These are phyloP conservation scores for Termitomyces sp. DNA, from an alignment of 768 basidiomycete genomes.

Conservation along the genomic window DNA sequence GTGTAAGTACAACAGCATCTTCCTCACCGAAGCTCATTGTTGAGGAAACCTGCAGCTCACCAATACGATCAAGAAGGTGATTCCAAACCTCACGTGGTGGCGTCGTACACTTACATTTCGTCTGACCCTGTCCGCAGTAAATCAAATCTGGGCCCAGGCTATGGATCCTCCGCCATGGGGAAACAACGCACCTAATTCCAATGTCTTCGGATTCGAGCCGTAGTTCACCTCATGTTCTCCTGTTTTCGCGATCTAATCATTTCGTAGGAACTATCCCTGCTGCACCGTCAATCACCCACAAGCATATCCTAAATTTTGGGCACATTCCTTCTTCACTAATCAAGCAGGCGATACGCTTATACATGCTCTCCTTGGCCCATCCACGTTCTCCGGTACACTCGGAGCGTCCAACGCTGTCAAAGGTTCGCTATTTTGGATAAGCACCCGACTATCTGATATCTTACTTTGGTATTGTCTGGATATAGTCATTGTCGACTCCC, in stretches of 20 bases:
- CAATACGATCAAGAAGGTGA: conserved; percentile 42
- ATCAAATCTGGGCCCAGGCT: conserved; percentile 38
- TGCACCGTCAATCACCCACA: conserved; percentile 42
- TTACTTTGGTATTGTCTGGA: neutral
- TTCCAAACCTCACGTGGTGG: neutral
- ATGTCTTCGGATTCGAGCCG: conserved; percentile 43
- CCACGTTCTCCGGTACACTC: conserved; percentile 30
- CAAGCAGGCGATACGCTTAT: conserved; percentile 26
- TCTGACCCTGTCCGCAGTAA: conserved; percentile 21
- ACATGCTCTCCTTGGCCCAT: conserved; percentile 36
- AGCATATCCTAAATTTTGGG: conserved; percentile 41
- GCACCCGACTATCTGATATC: neutral
- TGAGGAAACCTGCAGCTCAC: conserved; percentile 24
- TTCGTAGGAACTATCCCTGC: conserved; percentile 36
- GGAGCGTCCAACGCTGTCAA: conserved; percentile 28
- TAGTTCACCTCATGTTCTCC: conserved; percentile 12
- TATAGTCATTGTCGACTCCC: conserved; percentile 32
- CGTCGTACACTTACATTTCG: neutral
- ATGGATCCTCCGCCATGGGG: conserved; percentile 37
- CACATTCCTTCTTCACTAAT: conserved; percentile 34
- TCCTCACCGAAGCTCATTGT: neutral
- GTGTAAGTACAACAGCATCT: conserved; percentile 20
- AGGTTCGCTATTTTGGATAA: conserved; percentile 18
- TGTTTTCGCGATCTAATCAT: neutral
- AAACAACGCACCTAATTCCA: conserved; percentile 35